These are phyloP conservation scores for Onygenales sp. DNA, from an alignment of 2,329 filamentous ascomycete species.

Conservation along the genomic window DNA sequence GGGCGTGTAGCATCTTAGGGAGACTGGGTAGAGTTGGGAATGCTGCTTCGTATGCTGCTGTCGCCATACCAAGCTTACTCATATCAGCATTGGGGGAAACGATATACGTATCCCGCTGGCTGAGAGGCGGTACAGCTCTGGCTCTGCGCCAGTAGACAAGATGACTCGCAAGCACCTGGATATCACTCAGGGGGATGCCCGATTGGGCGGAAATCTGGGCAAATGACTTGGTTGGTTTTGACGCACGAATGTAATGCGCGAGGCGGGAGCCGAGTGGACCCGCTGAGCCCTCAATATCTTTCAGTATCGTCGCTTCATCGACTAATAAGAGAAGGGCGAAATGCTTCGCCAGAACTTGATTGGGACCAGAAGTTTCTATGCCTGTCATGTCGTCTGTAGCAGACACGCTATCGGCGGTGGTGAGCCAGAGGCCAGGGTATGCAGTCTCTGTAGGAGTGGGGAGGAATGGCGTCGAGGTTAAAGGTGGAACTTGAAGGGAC, in stretches of 20 bases:
- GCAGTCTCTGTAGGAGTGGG: conserved; percentile 59
- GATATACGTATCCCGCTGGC: conserved; percentile 82
- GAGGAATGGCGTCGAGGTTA: conserved; percentile 61
- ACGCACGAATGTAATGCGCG: conserved; percentile 58
- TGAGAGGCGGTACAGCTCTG: conserved; percentile 80
- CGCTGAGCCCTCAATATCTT: conserved; percentile 57
- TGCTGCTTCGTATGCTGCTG: conserved; percentile 60
- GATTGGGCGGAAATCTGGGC: conserved; percentile 54
- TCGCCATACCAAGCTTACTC: conserved; percentile 57
- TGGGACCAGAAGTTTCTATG: conserved; percentile 49
- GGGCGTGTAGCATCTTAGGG: conserved; percentile 73
- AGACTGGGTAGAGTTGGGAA: conserved; percentile 79
- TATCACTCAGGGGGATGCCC: conserved; percentile 65
- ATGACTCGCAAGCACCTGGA: conserved; percentile 81
- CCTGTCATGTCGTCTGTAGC: conserved; percentile 53
- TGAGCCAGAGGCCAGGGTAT: conserved; percentile 72
- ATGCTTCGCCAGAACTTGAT: conserved; percentile 62
- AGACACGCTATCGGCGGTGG: conserved; percentile 72
- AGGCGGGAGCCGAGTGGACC: conserved; percentile 69
- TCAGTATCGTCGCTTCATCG: conserved; percentile 70
- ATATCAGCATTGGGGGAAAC: conserved; percentile 84
- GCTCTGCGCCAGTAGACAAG: conserved; percentile 94
- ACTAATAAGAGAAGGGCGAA: conserved; percentile 79
- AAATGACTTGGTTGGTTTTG: conserved; percentile 57
- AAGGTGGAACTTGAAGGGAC: conserved; percentile 53